Evolutionary conservation across 2,329 filamentous ascomycete species (phyloP), one percentile per base, ranked within the genome.

Genomic region (Escovopsis sp.): DNA sequence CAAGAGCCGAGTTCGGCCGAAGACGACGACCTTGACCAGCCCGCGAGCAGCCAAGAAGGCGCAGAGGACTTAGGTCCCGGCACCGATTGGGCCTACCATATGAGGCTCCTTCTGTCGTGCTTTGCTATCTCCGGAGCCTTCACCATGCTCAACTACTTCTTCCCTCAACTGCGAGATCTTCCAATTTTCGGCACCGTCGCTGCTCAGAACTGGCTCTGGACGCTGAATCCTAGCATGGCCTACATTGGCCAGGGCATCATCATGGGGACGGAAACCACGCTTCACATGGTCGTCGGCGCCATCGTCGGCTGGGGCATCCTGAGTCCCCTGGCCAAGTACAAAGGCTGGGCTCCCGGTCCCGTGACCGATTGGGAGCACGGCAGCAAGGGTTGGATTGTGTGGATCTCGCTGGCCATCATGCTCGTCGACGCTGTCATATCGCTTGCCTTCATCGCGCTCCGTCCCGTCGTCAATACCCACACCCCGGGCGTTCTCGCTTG

Each of bases 301-400:
- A 54, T 93, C 13, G 50, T 94, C 9, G 90, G 90, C 18, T 98
- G 90, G 90, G 90, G 76, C 0, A 55, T 96, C 5, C 65, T 98
- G 2, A 94, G 87, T 3, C 90, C 90, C 1, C 57, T 96, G 7
- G 87, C 90, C 4, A 94, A 94, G 54, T 61, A 66, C 38, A 74
- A 71, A 46, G 85, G 82, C 3, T 98, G 90, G 90, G 90, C 90
- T 9, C 82, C 86, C 3, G 90, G 87, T 0, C 68, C 76, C 2
- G 84, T 94, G 1, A 69, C 74, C 37, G 82, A 93, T 53, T 98
- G 90, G 90, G 82, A 88, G 39, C 74, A 68, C 13, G 90, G 90
- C 9, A 94, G 85, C 53, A 94, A 96, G 59, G 90, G 88, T 27
- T 98, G 90, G 90, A 96, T 98, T 40, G 84, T 98, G 0, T 98